Base-by-base conservation (phyloP, 208 protist genomes). In the Trypanosoma brucei region DNA sequence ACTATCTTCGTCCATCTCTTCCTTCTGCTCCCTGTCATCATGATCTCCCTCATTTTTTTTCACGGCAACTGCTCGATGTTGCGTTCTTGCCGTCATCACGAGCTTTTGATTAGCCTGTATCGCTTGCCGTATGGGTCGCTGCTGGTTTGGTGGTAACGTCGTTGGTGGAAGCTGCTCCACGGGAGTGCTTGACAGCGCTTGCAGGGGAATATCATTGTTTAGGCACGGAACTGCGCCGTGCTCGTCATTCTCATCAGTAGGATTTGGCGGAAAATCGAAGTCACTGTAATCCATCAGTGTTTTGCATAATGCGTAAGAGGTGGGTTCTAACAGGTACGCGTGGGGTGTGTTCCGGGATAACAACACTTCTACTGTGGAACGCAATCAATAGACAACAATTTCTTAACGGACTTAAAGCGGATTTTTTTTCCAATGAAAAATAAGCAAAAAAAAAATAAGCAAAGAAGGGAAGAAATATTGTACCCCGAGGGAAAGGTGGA, bases 211-310 rank as follows among this genome's bases (percentile, higher is more conserved):
- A 33, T n/a, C 58, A 37, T 61, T 37, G 13, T 6, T 11, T 6
- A 14, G 6, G 42, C 8, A 46, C 8, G 63, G n/a, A 8, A 31
- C 40, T 31, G 55, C 62, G 11, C 52, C 40, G 22, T 34, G 50
- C 33, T 38, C 40, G 31, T 58, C 34, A 35, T 86, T 49, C 44
- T 70, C 73, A 35, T 80, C 78, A 51, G 70, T 55, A 11, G 72
- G 79, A 57, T 88, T 83, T 7, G 84, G 79, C 30, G 84, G 83
- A 56, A 94, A 94, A 13, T 94, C 84, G 69, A 94, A 94, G 55
- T 94, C 88, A 37, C 62, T 51, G 4, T 35, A 72, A 14, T 86
- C 79, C 79, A 85, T 84, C 49, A 22, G n/a, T 13, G 2, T 14
- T 8, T 65, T 31, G 22, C 8, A 14, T 22, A 22, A 50, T 55